Conservation (phyloP, 75 land plant species). For the Pseudotsuga menziesii region DNA sequence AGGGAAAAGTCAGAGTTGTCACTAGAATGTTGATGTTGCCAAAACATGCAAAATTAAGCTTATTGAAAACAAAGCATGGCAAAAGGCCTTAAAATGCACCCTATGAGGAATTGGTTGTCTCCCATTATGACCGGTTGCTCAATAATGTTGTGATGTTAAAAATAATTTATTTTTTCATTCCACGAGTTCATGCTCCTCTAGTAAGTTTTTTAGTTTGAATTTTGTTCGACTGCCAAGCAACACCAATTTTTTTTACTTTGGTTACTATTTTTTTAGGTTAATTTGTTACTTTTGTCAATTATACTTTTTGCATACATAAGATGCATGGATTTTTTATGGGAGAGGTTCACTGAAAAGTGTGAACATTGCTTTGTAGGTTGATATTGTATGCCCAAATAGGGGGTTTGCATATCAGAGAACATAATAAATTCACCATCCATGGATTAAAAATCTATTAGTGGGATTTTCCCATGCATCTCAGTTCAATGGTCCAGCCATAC, state of each 20-base stretch:
- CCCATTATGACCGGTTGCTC: conserved; percentile 64
- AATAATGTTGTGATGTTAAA: conserved; percentile 49
- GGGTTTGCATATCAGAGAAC: conserved; percentile 53
- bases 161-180: conserved; percentile 75
- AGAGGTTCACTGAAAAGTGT: too few relatives aligned
- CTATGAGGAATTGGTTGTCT: conserved; percentile 60
- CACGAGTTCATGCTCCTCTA: conserved; percentile 78
- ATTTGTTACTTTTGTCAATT: too few relatives aligned
- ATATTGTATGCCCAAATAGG: conserved; percentile 70
- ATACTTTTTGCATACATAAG: too few relatives aligned
- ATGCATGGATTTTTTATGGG: too few relatives aligned
- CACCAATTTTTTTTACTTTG: not conserved
- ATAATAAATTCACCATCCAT: conserved; percentile 77
- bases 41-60: conserved; percentile 32
- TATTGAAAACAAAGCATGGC: conserved; percentile 32
- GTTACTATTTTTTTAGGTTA: not conserved
- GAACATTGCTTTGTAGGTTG: conserved; percentile 34
- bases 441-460: conserved; percentile 71
- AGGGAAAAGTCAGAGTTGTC: conserved; percentile 62
- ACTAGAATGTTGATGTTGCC: conserved; percentile 72
- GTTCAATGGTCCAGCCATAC: conserved; percentile 74
- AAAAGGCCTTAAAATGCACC: conserved; percentile 51
- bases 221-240: too few relatives aligned
- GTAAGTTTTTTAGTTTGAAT: conserved; percentile 31
- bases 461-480: conserved; percentile 95